Evolutionary conservation across 352 stramenopile genomes (phyloP).

Genomic region (Phytophthora palmivora): DNA sequence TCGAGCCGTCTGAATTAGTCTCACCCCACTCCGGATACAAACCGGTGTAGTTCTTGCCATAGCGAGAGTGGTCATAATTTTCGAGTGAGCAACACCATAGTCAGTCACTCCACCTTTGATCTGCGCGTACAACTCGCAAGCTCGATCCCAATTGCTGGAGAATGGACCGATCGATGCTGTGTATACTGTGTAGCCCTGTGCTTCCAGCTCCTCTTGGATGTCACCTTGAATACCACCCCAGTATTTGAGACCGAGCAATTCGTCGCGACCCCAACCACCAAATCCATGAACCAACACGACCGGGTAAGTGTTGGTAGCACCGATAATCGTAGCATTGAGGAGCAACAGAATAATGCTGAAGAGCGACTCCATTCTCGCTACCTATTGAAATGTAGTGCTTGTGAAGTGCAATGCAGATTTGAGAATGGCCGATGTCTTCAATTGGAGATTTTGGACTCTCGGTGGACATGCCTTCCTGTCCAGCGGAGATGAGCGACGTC

Average conservation of each 20-base stretch:
- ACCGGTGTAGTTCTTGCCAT: conserved; percentile 51
- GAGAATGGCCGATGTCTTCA: conserved; percentile 6
- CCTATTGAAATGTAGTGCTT: background rate
- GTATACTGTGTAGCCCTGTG: conserved; percentile 53
- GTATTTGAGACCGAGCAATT: conserved; percentile 56
- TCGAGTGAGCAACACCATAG: conserved; percentile 54
- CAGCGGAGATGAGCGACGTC: conserved; percentile 21
- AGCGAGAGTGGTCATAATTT: conserved; percentile 43
- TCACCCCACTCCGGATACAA: conserved; percentile 68
- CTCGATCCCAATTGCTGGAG: conserved; percentile 72
- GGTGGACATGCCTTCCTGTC: conserved; percentile 4
- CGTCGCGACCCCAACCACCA: conserved; percentile 48
- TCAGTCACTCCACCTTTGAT: conserved; percentile 61
- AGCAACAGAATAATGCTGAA: conserved; percentile 24
- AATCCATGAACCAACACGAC: conserved; percentile 66
- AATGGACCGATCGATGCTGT: conserved; percentile 59
- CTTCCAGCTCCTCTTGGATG: conserved; percentile 47
- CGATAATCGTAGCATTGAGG: conserved; percentile 12
- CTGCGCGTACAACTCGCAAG: conserved; percentile 65
- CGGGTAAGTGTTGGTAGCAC: conserved; percentile 49
- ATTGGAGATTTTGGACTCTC: conserved; percentile 7
- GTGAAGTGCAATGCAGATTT: conserved; percentile 6
- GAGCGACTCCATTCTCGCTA: conserved; percentile 15
- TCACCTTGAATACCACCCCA: conserved; percentile 62
- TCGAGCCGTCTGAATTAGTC: conserved; percentile 42